A percentile compares a stretch with the other conserved stretches of the same genome.
phyloP scores from a whole-genome alignment of 2,329 filamentous ascomycete genomes.

The Pseudogymnoascus sp. region DNA sequence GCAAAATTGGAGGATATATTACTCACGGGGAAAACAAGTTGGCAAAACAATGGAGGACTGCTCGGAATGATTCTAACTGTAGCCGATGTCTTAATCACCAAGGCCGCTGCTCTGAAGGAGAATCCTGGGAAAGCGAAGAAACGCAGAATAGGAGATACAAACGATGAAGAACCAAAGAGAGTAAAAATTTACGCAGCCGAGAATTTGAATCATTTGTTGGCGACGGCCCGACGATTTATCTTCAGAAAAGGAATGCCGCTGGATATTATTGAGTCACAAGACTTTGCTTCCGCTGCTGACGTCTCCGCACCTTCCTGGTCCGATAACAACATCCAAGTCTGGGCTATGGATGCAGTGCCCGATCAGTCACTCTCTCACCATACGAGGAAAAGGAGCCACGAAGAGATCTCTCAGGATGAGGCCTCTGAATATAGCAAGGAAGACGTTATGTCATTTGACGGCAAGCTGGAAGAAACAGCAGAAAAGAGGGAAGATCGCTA shows the following conservation, averaged over 20 bases:
- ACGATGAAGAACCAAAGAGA: slow-evolving; percentile 26
- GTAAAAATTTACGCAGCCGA: slow-evolving; percentile 69
- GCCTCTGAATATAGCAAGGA: slow-evolving; percentile 5
- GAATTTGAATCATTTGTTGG: slow-evolving; percentile 72
- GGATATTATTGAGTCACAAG: slow-evolving; percentile 56
- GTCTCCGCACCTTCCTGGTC: slow-evolving; percentile 52
- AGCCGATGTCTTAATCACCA: slow-evolving; percentile 53
- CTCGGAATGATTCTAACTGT: slow-evolving; percentile 78
- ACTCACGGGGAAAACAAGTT: slow-evolving; percentile 67
- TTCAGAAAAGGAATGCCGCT: slow-evolving; percentile 76
- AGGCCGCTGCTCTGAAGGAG: slow-evolving; percentile 37
- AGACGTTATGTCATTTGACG: slow-evolving; percentile 11
- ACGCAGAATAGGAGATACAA: slow-evolving; percentile 18
- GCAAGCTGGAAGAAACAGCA: slow-evolving; percentile 24
- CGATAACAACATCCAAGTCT: slow-evolving; percentile 72
- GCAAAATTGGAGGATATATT: slow-evolving; percentile 68
- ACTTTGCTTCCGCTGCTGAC: slow-evolving; percentile 18
- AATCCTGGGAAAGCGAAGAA: slow-evolving; percentile 29
- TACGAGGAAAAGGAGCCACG: slow-evolving; percentile 38
- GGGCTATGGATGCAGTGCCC: slow-evolving; percentile 59
- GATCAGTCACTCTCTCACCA: slow-evolving; percentile 20
- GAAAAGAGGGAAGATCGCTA: slow-evolving; percentile 32
- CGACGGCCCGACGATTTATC: slow-evolving; percentile 76
- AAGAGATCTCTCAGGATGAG: slow-evolving; percentile 35
- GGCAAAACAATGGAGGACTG: slow-evolving; percentile 71